Evolutionary conservation across 176 grass and related monocot species (phyloP).

Genomic region (Thinopyrum elongatum): DNA sequence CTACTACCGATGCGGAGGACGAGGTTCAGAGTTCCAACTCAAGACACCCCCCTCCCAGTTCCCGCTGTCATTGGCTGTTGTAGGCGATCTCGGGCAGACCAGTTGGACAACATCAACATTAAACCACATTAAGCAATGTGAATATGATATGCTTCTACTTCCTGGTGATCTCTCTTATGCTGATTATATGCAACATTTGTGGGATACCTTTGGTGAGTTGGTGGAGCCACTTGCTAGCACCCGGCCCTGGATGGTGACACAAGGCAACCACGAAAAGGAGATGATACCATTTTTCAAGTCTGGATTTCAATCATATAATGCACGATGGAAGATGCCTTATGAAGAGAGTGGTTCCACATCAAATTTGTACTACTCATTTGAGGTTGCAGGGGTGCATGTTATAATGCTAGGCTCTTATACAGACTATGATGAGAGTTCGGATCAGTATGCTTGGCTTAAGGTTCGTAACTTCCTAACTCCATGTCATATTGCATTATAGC

Average conservation of each 20-base stretch:
- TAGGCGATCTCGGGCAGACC: constrained; percentile 94
- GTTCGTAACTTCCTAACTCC: constrained; percentile 34
- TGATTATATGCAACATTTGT: constrained; percentile 92
- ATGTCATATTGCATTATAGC: background rate
- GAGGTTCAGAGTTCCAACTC: constrained; percentile 74
- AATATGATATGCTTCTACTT: constrained; percentile 83
- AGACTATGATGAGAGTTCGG: constrained; percentile 85
- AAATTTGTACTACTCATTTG: constrained; percentile 93
- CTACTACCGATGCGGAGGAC: constrained; percentile 73
- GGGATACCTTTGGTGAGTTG: constrained; percentile 85
- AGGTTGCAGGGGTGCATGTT: constrained; percentile 66
- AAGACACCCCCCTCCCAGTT: constrained; percentile 80
- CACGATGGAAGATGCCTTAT: constrained; percentile 97
- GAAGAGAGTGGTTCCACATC: constrained; percentile 82
- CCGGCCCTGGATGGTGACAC: constrained; percentile 92
- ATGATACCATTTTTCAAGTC: constrained; percentile 58
- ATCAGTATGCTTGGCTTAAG: constrained; percentile 98
- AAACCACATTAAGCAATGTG: constrained; percentile 67
- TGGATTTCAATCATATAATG: constrained; percentile 87
- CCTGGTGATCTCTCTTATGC: constrained; percentile 95
- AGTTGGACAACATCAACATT: constrained; percentile 84
- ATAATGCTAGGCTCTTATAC: constrained; percentile 98
- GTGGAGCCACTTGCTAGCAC: constrained; percentile 89
- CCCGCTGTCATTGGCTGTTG: constrained; percentile 82
- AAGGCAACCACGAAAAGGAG: constrained; percentile 99